These are phyloP conservation scores for Arctium lappa DNA, from an alignment of 129 eudicot genomes.

Conservation along the genomic window DNA sequence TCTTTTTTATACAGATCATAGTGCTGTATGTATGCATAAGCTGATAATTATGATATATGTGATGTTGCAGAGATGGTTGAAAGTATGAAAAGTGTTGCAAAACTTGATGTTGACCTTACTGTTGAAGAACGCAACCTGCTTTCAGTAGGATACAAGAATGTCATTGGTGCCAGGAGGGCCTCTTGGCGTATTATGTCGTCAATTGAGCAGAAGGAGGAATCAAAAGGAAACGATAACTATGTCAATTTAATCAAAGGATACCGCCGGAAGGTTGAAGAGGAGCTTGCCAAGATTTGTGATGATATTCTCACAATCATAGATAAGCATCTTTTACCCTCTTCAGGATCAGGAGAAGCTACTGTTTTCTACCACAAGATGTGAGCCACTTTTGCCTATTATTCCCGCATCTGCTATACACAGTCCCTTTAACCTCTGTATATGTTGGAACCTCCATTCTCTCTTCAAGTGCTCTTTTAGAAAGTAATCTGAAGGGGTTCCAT, in stretches of 20 bases:
- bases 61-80: conserved; percentile 73
- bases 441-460: too few relatives aligned
- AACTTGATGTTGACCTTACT: conserved; percentile 70
- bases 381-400: conserved; percentile 19
- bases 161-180: conserved; percentile 75
- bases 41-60: conserved; percentile 1
- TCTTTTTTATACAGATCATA: background rate
- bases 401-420: too few relatives aligned
- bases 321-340: conserved; percentile 62
- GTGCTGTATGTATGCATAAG: background rate
- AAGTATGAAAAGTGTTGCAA: conserved; percentile 74
- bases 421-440: too few relatives aligned
- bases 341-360: conserved; percentile 72
- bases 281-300: conserved; percentile 66
- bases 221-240: conserved; percentile 68
- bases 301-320: conserved; percentile 77
- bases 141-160: conserved; percentile 88
- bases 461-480: too few relatives aligned
- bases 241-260: conserved; percentile 69
- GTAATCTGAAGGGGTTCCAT: too few relatives aligned
- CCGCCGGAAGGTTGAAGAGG: conserved; percentile 86
- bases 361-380: conserved; percentile 84
- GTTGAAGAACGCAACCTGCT: conserved; percentile 87
- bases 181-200: conserved; percentile 95
- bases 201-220: conserved; percentile 78